Conservation (phyloP, 1,139 yeast genomes). For the Geotrichum histeridarum region DNA sequence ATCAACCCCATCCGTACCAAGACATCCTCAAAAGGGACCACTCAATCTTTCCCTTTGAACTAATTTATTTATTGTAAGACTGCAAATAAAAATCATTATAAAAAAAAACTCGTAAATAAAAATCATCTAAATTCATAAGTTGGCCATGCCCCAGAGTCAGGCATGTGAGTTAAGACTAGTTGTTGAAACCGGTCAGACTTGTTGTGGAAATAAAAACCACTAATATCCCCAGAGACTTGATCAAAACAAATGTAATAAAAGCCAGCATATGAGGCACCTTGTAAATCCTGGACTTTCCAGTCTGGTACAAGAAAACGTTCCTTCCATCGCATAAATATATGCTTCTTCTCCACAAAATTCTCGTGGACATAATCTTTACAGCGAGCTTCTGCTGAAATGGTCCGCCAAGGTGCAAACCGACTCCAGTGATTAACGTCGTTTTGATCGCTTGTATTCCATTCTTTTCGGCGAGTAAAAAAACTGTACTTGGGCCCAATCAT, state of each 20-base stretch:
- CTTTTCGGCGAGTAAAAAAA: conserved; percentile 44
- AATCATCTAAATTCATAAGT: conserved; percentile 38
- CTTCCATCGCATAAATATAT: conserved; percentile 90
- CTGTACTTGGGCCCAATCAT: conserved; percentile 60
- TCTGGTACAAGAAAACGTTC: conserved; percentile 84
- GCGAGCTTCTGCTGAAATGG: conserved; percentile 34
- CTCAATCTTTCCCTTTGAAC: background rate
- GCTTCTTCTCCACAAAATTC: conserved; percentile 41
- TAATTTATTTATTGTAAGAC: background rate
- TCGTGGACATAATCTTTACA: conserved; percentile 33
- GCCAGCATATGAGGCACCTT: conserved; percentile 89
- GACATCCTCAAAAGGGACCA: background rate
- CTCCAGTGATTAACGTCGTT: conserved; percentile 87
- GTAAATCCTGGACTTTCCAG: conserved; percentile 48
- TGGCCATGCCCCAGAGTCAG: conserved; percentile 40
- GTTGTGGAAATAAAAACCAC: conserved; percentile 77
- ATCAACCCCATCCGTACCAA: too few species aligned
- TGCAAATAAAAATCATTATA: background rate
- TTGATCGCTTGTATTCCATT: conserved; percentile 60
- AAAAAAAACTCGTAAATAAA: background rate
- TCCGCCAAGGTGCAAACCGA: conserved; percentile 58
- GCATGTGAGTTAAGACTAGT: conserved; percentile 48
- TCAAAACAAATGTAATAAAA: conserved; percentile 83
- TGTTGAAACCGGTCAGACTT: conserved; percentile 74
- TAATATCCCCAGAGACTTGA: conserved; percentile 65